Evolutionary conservation across 139 green algal genomes (phyloP).

Genomic region (Chlorella vulgaris): DNA sequence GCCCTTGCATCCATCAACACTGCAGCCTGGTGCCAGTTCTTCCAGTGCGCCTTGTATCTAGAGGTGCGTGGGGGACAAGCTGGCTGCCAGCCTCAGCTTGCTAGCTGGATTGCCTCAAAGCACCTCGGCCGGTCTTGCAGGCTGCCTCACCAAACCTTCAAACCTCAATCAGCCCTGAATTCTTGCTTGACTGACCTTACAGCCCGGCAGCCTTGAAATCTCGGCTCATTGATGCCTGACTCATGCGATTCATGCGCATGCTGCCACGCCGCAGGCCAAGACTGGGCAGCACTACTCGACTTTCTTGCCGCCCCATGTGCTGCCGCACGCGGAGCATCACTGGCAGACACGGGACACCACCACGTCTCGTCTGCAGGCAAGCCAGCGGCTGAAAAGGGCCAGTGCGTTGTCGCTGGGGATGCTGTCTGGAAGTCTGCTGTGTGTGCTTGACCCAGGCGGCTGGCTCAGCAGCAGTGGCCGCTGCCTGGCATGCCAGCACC

Average conservation of each 20-base stretch:
- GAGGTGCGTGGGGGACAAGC: not conserved
- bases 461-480: too few species aligned
- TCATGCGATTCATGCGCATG: too few species aligned
- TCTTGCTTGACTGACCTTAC: not conserved
- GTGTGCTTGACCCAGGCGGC: too few species aligned
- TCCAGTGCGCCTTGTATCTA: conserved; percentile 31
- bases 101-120: too few species aligned
- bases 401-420: too few species aligned
- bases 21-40: conserved; percentile 26
- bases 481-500: too few species aligned
- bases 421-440: too few species aligned
- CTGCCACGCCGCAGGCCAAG: not conserved
- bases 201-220: too few species aligned
- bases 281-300: not conserved
- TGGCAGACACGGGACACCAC: not conserved
- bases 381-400: too few species aligned
- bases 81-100: not conserved
- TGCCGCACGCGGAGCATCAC: not conserved
- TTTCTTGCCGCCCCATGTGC: conserved; percentile 25
- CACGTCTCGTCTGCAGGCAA: conserved; percentile 19
- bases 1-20: not conserved
- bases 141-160: too few species aligned
- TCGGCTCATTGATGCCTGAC: too few species aligned
- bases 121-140: too few species aligned
- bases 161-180: not conserved